A percentile compares a stretch with the other conserved stretches of the same genome.
phyloP scores from a whole-genome alignment of 2,329 filamentous ascomycete genomes.

The Dothistroma pini region DNA sequence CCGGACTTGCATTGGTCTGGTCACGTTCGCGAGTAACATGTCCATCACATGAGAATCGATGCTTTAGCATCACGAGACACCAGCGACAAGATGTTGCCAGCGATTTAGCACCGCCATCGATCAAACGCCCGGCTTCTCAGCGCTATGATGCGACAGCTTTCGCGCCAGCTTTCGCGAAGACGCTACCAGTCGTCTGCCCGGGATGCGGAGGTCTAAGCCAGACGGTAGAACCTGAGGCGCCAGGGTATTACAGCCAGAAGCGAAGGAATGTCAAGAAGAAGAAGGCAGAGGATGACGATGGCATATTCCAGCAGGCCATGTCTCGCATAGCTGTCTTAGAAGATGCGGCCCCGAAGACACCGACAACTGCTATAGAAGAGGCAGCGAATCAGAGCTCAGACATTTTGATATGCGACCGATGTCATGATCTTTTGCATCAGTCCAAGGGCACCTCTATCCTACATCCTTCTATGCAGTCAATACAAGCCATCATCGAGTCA shows the following conservation, averaged over 20 bases:
- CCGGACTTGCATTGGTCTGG: neutral
- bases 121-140: too few species aligned
- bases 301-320: conserved; percentile 35
- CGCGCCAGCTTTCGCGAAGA: conserved; percentile 15
- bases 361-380: neutral
- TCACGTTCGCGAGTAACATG: neutral
- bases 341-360: neutral
- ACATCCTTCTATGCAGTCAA: conserved; percentile 75
- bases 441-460: conserved; percentile 66
- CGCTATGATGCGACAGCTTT: conserved; percentile 7
- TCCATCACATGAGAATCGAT: neutral
- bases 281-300: conserved; percentile 34
- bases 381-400: neutral
- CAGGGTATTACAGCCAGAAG: conserved; percentile 56
- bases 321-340: conserved; percentile 13
- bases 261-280: conserved; percentile 37
- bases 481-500: conserved; percentile 79
- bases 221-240: conserved; percentile 50
- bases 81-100: neutral
- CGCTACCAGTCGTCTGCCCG: conserved; percentile 46
- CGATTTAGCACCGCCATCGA: neutral
- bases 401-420: conserved; percentile 69
- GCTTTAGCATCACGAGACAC: neutral
- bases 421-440: conserved; percentile 77
- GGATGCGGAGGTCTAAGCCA: conserved; percentile 62